Evolutionary conservation across 1,284 basidiomycete species (phyloP), one percentile per base, ranked within the genome.

Genomic region (Pisolithus thermaeus): DNA sequence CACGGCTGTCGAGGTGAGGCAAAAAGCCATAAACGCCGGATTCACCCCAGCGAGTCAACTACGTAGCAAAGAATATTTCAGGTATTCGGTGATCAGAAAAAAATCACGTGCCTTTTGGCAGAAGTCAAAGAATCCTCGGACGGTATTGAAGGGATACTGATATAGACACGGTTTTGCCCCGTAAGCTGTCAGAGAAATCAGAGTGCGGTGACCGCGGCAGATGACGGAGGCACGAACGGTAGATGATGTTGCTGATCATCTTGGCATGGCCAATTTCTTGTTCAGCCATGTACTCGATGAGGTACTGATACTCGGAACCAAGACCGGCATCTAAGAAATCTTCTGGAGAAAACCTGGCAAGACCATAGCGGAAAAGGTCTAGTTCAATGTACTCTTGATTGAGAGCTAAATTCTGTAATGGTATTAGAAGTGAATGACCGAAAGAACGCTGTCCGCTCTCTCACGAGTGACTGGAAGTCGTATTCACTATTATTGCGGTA

Each of bases 111-210:
- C 70, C 63, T 76, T 74, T 64, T 82, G 79, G 55, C 73, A 80
- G 66, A 84, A 83, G 59, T 84, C 78, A 53, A 87, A 61, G 61
- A 80, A 87, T 57, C 80, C 77, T 43, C 73, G 71, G 14, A 86
- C 82, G 30, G 72, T 78, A 14, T 73, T 66, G 68, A 83, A 83
- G 5, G 78, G 74, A 63, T 84, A 86, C 12, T 69, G 65, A 66
- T 86, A 85, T n/a, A 72, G 75, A 72, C 83, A 86, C 37, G 70
- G 74, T 59, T 75, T 71, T 0, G 77, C 71, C 6, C 73, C 75
- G 27, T 43, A 12, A 9, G 36, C 58, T 60, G 27, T 59, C 62
- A 58, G 48, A 25, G 38, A 11, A 32, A 36, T 25, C 22, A 35
- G 30, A 22, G 18, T 18, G 40, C 16, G n/a, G 16, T 7, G 20